Evolutionary conservation across 2,329 filamentous ascomycete species (phyloP), one percentile per base, ranked within the genome.

Genomic region (Hansfordia pulvinata): DNA sequence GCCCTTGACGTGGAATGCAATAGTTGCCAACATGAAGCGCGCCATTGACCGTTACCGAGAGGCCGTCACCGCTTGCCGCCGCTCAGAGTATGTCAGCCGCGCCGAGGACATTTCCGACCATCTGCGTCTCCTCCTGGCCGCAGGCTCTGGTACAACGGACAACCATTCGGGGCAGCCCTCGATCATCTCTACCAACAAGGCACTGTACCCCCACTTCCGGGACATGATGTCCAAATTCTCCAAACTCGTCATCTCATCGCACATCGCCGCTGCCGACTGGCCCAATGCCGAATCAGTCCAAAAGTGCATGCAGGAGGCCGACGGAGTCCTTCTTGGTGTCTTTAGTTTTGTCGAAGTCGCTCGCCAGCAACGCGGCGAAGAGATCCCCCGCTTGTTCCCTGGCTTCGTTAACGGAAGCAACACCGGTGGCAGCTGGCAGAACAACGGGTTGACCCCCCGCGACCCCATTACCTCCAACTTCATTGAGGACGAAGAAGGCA

Each of bases 201-300:
- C 85, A 0, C 62, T 98, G 10, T 96, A 96, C 46, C 90, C 90
- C 14, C 86, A 96, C 53, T 98, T 98, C 55, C 69, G 90, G 28
- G 90, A 96, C 48, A 96, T 96, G 76, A 98, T 98, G 90, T 96
- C 90, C 23, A 86, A 93, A 42, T 98, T 98, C 51, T 96, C 90
- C n/a, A 98, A 98, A 52, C 65, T 98, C 8, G 90, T 98, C 23
- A 76, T 98, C 25, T 98, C 90, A 3, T 96, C 90, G 10, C 90
- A 98, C 48, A 94, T 98, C 47, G 90, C 90, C 20, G 85, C 88
- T 5, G 83, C 88, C 18, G 90, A 98, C 55, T 96, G 85, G 73
- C 86, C 88, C 7, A 85, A 88, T 29, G 76, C 83, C 10, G 90
- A 98, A 52, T 92, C 88, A 1, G 81, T 88, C 34, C 78, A 90